Evolutionary conservation across 768 basidiomycete species (phyloP).

Genomic region (Suillus clintonianus): DNA sequence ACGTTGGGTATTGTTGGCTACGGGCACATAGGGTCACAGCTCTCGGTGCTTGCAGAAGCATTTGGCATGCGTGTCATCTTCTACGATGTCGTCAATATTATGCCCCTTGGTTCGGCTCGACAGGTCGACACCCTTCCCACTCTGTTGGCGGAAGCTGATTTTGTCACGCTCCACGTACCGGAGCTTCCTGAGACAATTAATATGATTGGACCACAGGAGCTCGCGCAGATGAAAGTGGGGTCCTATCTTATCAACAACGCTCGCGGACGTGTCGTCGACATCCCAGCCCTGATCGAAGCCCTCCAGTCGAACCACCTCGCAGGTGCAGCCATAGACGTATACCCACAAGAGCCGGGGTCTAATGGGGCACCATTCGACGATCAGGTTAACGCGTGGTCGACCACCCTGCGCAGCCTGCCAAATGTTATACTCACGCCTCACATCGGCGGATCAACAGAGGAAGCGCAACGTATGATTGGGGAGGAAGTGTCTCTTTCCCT

Average conservation of each 20-base stretch:
- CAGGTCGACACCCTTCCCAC: constrained; percentile 81
- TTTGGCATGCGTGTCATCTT: constrained; percentile 96
- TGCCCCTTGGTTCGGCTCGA: constrained; percentile 93
- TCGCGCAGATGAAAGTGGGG: constrained; percentile 92
- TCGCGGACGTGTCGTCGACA: constrained; percentile 92
- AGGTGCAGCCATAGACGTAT: constrained; percentile 92
- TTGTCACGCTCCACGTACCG: constrained; percentile 94
- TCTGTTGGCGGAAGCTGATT: constrained; percentile 82
- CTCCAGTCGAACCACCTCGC: constrained; percentile 84
- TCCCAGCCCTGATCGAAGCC: constrained; percentile 82
- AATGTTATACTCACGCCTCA: constrained; percentile 98
- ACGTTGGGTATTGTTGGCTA: constrained; percentile 98
- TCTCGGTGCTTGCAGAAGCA: constrained; percentile 95
- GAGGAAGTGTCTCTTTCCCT: constrained; percentile 89
- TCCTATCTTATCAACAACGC: constrained; percentile 98
- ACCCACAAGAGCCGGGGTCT: constrained; percentile 87
- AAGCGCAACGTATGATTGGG: constrained; percentile 97
- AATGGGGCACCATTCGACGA: constrained; percentile 93
- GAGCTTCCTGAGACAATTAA: constrained; percentile 95
- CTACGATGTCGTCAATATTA: constrained; percentile 93
- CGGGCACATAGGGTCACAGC: constrained; percentile 96
- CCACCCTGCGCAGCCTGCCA: constrained; percentile 68
- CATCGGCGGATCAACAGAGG: constrained; percentile 98
- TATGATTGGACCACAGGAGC: constrained; percentile 79
- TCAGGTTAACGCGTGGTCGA: constrained; percentile 83